Conservation (phyloP, 306 rosid species). For the Betula pendula region DNA sequence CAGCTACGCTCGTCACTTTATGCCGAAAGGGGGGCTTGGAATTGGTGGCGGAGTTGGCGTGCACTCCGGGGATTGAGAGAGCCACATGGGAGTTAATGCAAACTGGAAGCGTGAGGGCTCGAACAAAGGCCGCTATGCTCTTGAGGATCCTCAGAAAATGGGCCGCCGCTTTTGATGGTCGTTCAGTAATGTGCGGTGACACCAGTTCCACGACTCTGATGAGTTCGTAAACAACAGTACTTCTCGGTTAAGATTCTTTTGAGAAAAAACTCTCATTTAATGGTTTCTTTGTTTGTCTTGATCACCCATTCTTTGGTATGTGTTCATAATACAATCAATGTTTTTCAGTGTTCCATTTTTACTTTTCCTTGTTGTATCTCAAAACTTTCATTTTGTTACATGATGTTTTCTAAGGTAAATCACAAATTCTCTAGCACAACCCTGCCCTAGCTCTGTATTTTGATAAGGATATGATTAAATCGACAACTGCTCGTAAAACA, state of each 20-base stretch:
- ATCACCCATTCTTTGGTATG: too few relatives aligned
- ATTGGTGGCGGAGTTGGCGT: conserved; percentile 72
- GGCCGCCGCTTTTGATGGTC: conserved; percentile 74
- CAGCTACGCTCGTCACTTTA: conserved; percentile 75
- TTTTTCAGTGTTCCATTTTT: too few relatives aligned
- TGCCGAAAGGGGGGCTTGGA: conserved; percentile 83
- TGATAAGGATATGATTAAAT: too few relatives aligned
- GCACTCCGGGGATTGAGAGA: conserved; percentile 71
- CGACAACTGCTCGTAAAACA: too few relatives aligned
- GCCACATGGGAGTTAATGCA: conserved; percentile 87
- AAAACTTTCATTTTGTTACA: background rate
- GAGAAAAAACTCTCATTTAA: background rate
- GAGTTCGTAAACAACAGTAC: conserved; percentile 27
- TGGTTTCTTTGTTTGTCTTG: background rate
- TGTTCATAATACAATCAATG: background rate
- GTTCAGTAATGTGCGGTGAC: conserved; percentile 25
- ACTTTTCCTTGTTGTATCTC: background rate
- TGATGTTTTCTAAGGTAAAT: too few relatives aligned
- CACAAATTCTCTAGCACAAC: too few relatives aligned
- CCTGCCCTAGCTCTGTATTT: too few relatives aligned
- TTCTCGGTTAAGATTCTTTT: conserved; percentile 10
- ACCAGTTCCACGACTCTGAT: conserved; percentile 13
- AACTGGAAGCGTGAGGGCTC: conserved; percentile 62
- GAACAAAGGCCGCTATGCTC: conserved; percentile 81
- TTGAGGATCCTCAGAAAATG: conserved; percentile 77